Evolutionary conservation across 148 eudicot species (phyloP).

Genomic region (Dianthus caryophyllus): DNA sequence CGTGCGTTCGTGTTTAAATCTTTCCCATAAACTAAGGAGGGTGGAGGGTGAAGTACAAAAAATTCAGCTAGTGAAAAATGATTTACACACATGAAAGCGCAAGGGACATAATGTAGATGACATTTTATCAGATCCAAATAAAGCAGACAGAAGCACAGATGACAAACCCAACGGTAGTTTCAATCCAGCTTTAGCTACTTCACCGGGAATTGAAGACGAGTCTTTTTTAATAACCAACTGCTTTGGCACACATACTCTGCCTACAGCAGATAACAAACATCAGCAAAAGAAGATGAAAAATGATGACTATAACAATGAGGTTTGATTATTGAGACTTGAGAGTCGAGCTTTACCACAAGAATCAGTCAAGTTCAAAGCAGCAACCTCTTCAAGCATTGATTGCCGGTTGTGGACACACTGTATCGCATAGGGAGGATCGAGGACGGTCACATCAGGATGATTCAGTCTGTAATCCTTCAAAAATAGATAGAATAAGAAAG

Average conservation of each 20-base stretch:
- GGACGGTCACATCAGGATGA: conserved; percentile 63
- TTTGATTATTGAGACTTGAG: background rate
- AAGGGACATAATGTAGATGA: background rate
- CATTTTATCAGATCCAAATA: background rate
- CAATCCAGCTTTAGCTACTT: conserved; percentile 59
- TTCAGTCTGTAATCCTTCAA: conserved; percentile 58
- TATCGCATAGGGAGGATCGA: conserved; percentile 71
- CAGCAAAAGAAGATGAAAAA: background rate
- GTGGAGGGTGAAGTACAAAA: background rate
- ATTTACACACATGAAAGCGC: background rate
- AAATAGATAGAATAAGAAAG: conserved; percentile 14
- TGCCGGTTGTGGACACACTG: conserved; percentile 56
- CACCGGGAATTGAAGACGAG: conserved; percentile 47
- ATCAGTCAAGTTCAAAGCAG: conserved; percentile 53
- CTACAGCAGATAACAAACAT: conserved; percentile 27
- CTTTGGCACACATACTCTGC: conserved; percentile 61
- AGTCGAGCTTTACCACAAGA: conserved; percentile 37
- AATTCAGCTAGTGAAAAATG: background rate
- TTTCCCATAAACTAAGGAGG: background rate
- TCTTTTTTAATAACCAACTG: conserved; percentile 58
- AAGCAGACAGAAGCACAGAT: background rate
- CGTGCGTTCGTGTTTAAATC: background rate
- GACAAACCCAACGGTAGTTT: conserved; percentile 56
- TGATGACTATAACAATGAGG: background rate
- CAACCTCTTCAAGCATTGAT: conserved; percentile 65